Base-by-base conservation (phyloP, 2,329 filamentous ascomycete genomes). In the Colletotrichum tabaci region DNA sequence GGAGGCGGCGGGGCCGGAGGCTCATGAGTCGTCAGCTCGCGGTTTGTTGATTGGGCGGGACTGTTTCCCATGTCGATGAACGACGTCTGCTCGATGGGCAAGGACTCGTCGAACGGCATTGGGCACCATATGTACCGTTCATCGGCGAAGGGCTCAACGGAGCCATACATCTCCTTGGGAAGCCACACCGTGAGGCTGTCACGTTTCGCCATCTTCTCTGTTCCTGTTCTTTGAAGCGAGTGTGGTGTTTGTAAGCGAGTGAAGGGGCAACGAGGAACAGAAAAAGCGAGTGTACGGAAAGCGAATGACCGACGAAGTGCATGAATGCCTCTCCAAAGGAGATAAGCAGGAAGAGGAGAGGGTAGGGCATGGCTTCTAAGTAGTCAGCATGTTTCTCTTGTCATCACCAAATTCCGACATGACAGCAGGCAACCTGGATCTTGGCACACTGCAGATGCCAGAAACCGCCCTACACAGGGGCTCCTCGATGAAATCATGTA, bases 401-500 rank as follows among this genome's bases (percentile, higher is more conserved):
- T 52, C 60, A 52, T 52, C 16, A 15, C 38, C 30, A 61, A 21
- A 30, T 35, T 38, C 35, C 35, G 30, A 26, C 60, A 62, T 9
- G 40, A 30, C 46, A 50, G 23, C 46, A 50, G 52, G 35, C 60
- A 62, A 12, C 35, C 46, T 13, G 13, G 38, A 40, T 52, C 60
- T 62, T 62, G 60, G 46, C 60, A 42, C 13, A 50, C 60, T 46
- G 15, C 49, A 35, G 49, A 52, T 26, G 15, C 46, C 49, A 44
- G 30, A 35, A 35, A 10, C 4, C 49, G 12, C 16, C 30, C 12
- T 21, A 35, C 38, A 30, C 46, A 21, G 16, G 30, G 30, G 30
- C 46, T 8, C 38, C 26, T 62, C 46, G 21, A 72, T 72, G 65
- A 72, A 68, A 72, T 72, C 68, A 72, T 72, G 65, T 16, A 72